A percentile compares a stretch with the other conserved stretches of the same genome.
phyloP scores from a whole-genome alignment of 768 basidiomycete species.

The Roridomyces roridus region DNA sequence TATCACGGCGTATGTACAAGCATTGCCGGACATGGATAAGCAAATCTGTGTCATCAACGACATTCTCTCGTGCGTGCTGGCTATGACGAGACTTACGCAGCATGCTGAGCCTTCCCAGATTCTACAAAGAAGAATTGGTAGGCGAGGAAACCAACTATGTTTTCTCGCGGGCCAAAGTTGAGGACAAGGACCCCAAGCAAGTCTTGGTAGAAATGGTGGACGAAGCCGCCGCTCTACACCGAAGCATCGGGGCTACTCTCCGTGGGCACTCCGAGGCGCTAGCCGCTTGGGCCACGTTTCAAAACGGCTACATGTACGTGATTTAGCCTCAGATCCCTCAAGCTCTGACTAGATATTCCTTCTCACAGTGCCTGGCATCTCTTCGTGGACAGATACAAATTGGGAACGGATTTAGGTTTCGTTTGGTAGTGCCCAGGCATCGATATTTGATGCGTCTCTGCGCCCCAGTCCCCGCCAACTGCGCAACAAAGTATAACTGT shows the following conservation, averaged over 20 bases:
- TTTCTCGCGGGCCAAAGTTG: constrained; percentile 18
- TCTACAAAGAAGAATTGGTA: constrained; percentile 29
- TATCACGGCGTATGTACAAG: constrained; percentile 26
- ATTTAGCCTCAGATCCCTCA: not conserved
- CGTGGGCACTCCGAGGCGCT: not conserved
- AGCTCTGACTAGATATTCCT: too few species aligned
- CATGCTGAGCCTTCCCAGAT: constrained; percentile 2
- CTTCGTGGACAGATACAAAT: not conserved
- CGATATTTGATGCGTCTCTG: too few species aligned
- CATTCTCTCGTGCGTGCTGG: constrained; percentile 28
- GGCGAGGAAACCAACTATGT: constrained; percentile 29
- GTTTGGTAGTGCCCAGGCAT: too few species aligned
- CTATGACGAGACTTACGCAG: too few species aligned
- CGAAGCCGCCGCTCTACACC: constrained; percentile 6
- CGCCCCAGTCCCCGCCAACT: too few species aligned
- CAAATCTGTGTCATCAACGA: constrained; percentile 26
- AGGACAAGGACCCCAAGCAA: constrained; percentile 3
- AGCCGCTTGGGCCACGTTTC: not conserved
- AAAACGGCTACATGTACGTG: not conserved
- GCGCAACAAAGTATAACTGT: too few species aligned
- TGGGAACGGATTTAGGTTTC: too few species aligned
- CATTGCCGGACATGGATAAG: constrained; percentile 27
- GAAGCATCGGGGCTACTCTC: not conserved
- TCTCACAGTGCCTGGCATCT: not conserved
- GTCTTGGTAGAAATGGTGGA: constrained; percentile 19